A percentile compares a stretch with the other conserved stretches of the same genome.
phyloP scores from a whole-genome alignment of 2,329 filamentous ascomycete genomes.

The Neobulgaria alba region DNA sequence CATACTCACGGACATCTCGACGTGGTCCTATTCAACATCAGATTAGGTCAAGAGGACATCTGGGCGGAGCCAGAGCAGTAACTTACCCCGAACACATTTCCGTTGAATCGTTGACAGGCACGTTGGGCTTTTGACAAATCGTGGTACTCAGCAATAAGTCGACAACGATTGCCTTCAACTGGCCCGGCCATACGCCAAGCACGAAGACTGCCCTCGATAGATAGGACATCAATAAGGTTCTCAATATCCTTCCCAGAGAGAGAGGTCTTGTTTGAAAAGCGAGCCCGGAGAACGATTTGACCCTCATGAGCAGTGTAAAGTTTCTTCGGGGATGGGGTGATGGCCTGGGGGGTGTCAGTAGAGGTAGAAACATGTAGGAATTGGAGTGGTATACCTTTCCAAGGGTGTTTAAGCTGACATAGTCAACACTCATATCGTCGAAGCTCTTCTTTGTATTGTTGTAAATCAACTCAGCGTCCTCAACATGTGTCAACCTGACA shows the following conservation, averaged over 20 bases:
- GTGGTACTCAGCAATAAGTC: constrained; percentile 9
- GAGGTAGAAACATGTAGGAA: neutral
- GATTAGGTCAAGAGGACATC: no score
- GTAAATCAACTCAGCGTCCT: constrained; percentile 18
- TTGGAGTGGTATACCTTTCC: no score
- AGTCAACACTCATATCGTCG: neutral
- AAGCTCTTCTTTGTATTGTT: constrained; percentile 1
- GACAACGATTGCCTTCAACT: neutral
- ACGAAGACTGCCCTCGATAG: constrained; percentile 42
- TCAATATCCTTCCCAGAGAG: constrained; percentile 28
- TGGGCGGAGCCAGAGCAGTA: no score
- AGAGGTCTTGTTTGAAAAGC: constrained; percentile 20
- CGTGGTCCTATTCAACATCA: neutral
- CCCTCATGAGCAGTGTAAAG: constrained; percentile 41
- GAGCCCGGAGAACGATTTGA: constrained; percentile 44
- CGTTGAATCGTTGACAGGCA: neutral
- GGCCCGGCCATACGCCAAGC: constrained; percentile 34
- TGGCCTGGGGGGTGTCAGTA: constrained; percentile 1
- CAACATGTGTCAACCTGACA: constrained; percentile 19
- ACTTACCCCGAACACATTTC: constrained; percentile 1
- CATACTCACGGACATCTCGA: neutral
- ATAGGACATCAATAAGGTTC: constrained; percentile 35
- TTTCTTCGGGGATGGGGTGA: neutral
- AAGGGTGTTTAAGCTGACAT: neutral
- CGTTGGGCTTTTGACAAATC: constrained; percentile 2